A percentile compares a stretch with the other conserved stretches of the same genome.
These are phyloP conservation scores for Aspergillus cejpii DNA, from an alignment of 2,329 filamentous ascomycete genomes.

Conservation along the genomic window DNA sequence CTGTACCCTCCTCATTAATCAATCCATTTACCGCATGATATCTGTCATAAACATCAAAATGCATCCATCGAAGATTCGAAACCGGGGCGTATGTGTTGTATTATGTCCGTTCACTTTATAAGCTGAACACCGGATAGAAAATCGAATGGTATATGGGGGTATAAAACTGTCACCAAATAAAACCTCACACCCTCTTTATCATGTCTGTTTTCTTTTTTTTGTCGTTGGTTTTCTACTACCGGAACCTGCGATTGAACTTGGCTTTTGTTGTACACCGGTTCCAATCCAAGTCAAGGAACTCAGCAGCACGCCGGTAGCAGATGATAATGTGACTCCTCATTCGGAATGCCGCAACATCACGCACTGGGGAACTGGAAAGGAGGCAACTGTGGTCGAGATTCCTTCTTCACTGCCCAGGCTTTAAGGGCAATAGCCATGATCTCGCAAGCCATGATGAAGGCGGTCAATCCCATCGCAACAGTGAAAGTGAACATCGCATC, in stretches of 20 bases:
- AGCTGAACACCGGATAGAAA: slow-evolving; percentile 10
- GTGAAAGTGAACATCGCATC: slow-evolving; percentile 95
- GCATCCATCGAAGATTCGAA: slow-evolving; percentile 4
- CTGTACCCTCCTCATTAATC: slow-evolving; percentile 14
- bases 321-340: neutral
- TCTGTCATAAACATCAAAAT: slow-evolving; percentile 16
- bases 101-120: slow-evolving; percentile 7
- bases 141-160: slow-evolving; percentile 19
- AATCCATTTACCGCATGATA: slow-evolving; percentile 8
- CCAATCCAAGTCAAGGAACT: too few species aligned
- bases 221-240: slow-evolving; percentile 1
- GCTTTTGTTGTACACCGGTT: too few species aligned
- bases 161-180: slow-evolving; percentile 19
- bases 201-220: neutral
- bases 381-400: slow-evolving; percentile 28
- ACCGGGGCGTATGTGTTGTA: slow-evolving; percentile 10
- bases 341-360: neutral
- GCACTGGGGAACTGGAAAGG: slow-evolving; percentile 27
- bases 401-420: slow-evolving; percentile 64
- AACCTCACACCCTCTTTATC: slow-evolving; percentile 1
- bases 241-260: too few species aligned
- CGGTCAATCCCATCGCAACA: slow-evolving; percentile 74
- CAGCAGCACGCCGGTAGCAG: too few species aligned
- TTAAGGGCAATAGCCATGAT: slow-evolving; percentile 74
- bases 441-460: slow-evolving; percentile 78